phyloP scores from a whole-genome alignment of 345 rosid species.

The Populus ilicifolia region DNA sequence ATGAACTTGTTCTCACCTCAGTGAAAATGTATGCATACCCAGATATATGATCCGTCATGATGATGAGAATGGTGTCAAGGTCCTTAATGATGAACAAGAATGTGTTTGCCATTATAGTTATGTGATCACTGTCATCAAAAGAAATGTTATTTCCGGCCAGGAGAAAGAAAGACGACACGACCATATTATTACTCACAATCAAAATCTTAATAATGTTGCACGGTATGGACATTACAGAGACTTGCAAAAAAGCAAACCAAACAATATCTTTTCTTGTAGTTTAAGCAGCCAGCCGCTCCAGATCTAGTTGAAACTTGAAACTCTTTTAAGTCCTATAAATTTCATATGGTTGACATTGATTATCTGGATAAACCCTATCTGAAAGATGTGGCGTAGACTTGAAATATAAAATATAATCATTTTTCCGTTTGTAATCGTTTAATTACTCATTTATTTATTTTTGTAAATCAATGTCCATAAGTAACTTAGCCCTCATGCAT shows the following conservation, averaged over 20 bases:
- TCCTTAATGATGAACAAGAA: neutral
- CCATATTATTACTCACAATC: conserved; percentile 1
- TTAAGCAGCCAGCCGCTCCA: conserved; percentile 30
- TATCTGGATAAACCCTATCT: neutral
- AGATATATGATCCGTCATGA: neutral
- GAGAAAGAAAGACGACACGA: neutral
- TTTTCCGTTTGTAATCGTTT: neutral
- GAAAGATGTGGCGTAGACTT: neutral
- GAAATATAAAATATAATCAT: neutral
- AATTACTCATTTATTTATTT: neutral
- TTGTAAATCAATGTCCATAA: neutral
- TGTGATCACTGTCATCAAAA: neutral
- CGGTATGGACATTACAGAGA: neutral
- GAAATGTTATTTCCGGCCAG: neutral
- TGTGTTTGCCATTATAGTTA: neutral
- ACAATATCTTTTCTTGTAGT: conserved; percentile 23
- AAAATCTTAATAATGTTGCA: conserved; percentile 8
- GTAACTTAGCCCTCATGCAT: neutral
- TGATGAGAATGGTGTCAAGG: neutral
- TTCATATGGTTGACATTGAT: neutral
- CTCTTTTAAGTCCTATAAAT: neutral
- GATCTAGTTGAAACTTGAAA: conserved; percentile 3
- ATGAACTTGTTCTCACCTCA: too few relatives aligned
- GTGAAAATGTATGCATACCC: neutral
- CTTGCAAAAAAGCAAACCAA: conserved; percentile 8